Evolutionary conservation across 2,329 filamentous ascomycete genomes (phyloP).

Genomic region (Arthroderma uncinatum): DNA sequence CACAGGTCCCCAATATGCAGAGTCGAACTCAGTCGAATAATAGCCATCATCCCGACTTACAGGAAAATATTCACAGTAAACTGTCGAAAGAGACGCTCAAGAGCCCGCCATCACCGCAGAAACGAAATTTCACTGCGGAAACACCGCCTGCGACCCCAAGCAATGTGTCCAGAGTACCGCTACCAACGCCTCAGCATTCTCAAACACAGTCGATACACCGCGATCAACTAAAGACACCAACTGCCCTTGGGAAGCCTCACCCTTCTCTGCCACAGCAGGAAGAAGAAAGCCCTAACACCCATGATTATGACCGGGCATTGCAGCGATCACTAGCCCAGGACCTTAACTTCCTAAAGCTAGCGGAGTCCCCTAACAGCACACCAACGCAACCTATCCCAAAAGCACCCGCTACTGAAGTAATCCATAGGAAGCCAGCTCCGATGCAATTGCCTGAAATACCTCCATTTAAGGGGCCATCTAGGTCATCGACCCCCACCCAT

Average conservation of each 20-base stretch:
- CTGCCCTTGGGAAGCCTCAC: constrained; percentile 35
- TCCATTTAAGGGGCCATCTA: constrained; percentile 22
- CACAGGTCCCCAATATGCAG: constrained; percentile 40
- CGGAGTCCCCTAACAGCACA: constrained; percentile 19
- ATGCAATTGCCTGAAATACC: constrained; percentile 26
- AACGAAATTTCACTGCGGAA: constrained; percentile 27
- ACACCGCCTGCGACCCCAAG: constrained; percentile 19
- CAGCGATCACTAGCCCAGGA: constrained; percentile 34
- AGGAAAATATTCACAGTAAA: constrained; percentile 25
- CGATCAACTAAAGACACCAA: constrained; percentile 38
- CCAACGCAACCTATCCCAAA: constrained; percentile 10
- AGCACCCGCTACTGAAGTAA: constrained; percentile 11
- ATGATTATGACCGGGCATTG: constrained; percentile 33
- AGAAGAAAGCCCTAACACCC: constrained; percentile 28
- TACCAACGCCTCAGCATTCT: constrained; percentile 47
- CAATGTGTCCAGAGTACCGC: constrained; percentile 50
- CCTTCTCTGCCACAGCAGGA: constrained; percentile 14
- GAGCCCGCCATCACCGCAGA: constrained; percentile 48
- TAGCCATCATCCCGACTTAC: constrained; percentile 1
- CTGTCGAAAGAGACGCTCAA: constrained; percentile 21
- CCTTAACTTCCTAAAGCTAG: constrained; percentile 31
- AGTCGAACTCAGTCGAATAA: constrained; percentile 18
- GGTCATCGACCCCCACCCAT: constrained; percentile 16
- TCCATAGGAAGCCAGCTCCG: constrained; percentile 20
- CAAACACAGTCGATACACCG: constrained; percentile 14